Evolutionary conservation across 495 filamentous ascomycete species (phyloP).

Genomic region (Saxophila tyrrhenica): DNA sequence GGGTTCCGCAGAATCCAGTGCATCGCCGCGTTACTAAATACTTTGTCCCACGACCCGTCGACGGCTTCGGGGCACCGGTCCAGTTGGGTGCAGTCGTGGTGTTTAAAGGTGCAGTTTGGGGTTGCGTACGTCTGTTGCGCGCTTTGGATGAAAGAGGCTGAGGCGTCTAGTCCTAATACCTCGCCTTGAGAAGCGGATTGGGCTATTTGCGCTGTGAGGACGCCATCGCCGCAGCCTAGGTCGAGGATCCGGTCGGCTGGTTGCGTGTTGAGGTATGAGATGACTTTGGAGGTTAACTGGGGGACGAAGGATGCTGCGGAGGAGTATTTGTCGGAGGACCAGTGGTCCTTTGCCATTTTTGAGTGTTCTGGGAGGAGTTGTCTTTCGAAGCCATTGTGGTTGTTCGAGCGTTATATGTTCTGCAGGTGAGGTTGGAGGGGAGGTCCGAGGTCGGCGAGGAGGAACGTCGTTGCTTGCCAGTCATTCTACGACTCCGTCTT

Average conservation of each 20-base stretch:
- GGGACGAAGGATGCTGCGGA: constrained; percentile 63
- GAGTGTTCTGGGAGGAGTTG: neutral
- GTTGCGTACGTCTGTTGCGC: constrained; percentile 34
- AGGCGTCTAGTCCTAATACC: constrained; percentile 57
- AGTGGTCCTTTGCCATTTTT: constrained; percentile 14
- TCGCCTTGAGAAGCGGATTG: constrained; percentile 27
- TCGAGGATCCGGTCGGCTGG: constrained; percentile 54
- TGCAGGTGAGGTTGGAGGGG: neutral
- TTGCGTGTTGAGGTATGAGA: constrained; percentile 51
- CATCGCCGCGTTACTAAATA: constrained; percentile 68
- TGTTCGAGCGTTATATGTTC: neutral
- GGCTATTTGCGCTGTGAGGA: constrained; percentile 48
- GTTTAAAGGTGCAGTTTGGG: constrained; percentile 28
- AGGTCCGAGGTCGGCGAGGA: neutral
- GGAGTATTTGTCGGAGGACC: constrained; percentile 36
- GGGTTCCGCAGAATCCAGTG: constrained; percentile 61
- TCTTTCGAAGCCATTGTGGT: neutral
- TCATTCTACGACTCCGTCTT: too few relatives aligned
- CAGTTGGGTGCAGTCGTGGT: constrained; percentile 40
- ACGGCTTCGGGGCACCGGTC: constrained; percentile 17
- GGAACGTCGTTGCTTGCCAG: too few relatives aligned
- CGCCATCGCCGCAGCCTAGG: constrained; percentile 65
- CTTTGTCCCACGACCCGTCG: constrained; percentile 42
- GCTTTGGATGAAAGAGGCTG: constrained; percentile 50
- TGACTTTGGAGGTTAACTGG: constrained; percentile 51